phyloP scores from a whole-genome alignment of 1,284 basidiomycete species.

The Tilletia caries region DNA sequence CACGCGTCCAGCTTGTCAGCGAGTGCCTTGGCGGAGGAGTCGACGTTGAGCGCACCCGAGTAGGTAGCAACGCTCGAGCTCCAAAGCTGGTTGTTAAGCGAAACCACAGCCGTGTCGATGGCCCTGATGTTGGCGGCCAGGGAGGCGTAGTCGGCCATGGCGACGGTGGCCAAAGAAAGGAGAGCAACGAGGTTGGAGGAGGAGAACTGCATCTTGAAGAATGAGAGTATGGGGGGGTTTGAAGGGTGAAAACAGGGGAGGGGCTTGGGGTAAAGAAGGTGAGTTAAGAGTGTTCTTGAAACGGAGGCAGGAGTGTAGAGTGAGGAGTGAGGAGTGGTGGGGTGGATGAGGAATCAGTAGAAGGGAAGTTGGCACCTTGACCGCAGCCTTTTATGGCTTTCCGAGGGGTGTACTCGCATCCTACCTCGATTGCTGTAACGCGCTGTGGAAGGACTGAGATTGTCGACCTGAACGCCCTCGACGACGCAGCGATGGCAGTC shows the following conservation, averaged over 20 bases:
- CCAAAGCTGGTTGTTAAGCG: constrained; percentile 5
- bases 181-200: neutral
- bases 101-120: neutral
- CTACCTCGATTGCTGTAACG: no score
- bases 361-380: no score
- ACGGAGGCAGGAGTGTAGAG: no score
- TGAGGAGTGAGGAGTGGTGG: no score
- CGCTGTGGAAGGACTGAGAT: no score
- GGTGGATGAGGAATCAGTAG: no score
- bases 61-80: neutral
- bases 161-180: neutral
- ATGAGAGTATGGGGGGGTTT: neutral
- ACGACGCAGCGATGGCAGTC: no score
- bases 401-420: no score
- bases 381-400: no score
- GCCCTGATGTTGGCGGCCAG: neutral
- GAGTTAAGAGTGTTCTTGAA: neutral
- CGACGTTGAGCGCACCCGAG: neutral
- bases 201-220: neutral
- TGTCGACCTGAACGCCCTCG: no score
- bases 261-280: neutral
- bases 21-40: neutral
- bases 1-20: neutral
- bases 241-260: neutral
- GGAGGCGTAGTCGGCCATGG: neutral